Evolutionary conservation across 192 early-diverging fungal species (phyloP).

Genomic region (Linnemannia exigua): DNA sequence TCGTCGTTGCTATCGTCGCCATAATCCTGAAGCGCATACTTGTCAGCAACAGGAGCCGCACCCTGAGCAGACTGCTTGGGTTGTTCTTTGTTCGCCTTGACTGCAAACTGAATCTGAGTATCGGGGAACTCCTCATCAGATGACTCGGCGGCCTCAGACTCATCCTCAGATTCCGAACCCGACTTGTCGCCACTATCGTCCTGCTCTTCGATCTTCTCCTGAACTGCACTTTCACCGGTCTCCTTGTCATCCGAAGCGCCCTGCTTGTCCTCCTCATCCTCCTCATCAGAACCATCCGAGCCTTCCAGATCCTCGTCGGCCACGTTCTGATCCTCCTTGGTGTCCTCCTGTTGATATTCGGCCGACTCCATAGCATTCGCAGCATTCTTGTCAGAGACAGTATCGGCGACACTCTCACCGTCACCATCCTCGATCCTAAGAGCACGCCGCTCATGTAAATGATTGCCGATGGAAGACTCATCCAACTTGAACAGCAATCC

Average conservation of each 20-base stretch:
- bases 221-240: slow-evolving; percentile 3
- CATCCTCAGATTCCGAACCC: slow-evolving; percentile 37
- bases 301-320: slow-evolving; percentile 38
- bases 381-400: not conserved
- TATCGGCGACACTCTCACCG: slow-evolving; percentile 41
- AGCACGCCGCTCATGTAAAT: slow-evolving; percentile 79
- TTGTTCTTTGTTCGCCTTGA: slow-evolving; percentile 26
- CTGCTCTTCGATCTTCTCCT: not conserved
- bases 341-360: not conserved
- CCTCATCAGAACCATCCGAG: slow-evolving; percentile 42
- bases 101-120: slow-evolving; percentile 59
- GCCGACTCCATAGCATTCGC: not conserved
- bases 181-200: slow-evolving; percentile 41
- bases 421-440: slow-evolving; percentile 46
- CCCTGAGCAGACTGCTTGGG: slow-evolving; percentile 4
- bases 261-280: slow-evolving; percentile 27
- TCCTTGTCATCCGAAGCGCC: slow-evolving; percentile 15
- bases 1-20: slow-evolving; percentile 65
- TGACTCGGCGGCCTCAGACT: slow-evolving; percentile 51
- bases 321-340: slow-evolving; percentile 22
- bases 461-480: slow-evolving; percentile 82
- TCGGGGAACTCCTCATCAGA: slow-evolving; percentile 69
- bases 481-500: slow-evolving; percentile 94
- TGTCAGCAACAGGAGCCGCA: slow-evolving; percentile 47
- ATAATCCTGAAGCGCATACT: slow-evolving; percentile 68